These are phyloP conservation scores for Caloboletus firmus DNA, from an alignment of 1,284 basidiomycete genomes.

Conservation along the genomic window DNA sequence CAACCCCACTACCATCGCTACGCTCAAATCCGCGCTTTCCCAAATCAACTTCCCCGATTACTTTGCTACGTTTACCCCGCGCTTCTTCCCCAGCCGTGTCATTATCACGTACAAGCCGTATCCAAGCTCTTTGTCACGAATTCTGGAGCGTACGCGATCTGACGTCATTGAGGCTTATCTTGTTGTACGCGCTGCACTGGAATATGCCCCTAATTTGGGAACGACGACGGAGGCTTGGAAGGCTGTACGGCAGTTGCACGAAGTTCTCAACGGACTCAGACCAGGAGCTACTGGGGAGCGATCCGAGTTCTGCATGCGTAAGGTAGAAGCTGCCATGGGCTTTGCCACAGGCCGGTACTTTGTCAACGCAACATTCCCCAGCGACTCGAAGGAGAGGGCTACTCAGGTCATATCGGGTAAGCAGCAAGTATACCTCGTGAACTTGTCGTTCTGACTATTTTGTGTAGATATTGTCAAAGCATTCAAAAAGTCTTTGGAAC, in stretches of 20 bases:
- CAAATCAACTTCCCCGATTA: constrained; percentile 84
- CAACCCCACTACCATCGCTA: constrained; percentile 75
- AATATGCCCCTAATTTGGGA: constrained; percentile 70
- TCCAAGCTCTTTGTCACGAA: constrained; percentile 62
- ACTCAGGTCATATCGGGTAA: constrained; percentile 81
- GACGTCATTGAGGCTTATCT: constrained; percentile 88
- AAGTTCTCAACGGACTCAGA: constrained; percentile 81
- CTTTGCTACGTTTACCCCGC: constrained; percentile 81
- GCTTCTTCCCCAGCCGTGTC: constrained; percentile 72
- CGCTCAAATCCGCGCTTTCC: constrained; percentile 70
- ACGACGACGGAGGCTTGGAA: constrained; percentile 74
- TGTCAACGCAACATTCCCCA: constrained; percentile 84
- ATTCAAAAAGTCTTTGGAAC: constrained; percentile 78
- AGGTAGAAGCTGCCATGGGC: constrained; percentile 66
- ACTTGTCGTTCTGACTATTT: background rate
- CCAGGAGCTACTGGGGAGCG: constrained; percentile 85
- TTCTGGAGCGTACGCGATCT: constrained; percentile 69
- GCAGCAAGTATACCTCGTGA: constrained; percentile 8
- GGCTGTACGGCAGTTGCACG: constrained; percentile 66
- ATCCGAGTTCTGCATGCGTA: constrained; percentile 69
- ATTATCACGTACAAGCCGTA: constrained; percentile 88
- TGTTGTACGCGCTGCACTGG: constrained; percentile 65
- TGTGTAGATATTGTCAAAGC: constrained; percentile 72
- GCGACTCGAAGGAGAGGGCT: constrained; percentile 77
- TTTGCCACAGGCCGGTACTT: constrained; percentile 81